A percentile compares a stretch with the other conserved stretches of the same genome.
phyloP scores from a whole-genome alignment of 257 asterid species.

The Solanum etuberosum region DNA sequence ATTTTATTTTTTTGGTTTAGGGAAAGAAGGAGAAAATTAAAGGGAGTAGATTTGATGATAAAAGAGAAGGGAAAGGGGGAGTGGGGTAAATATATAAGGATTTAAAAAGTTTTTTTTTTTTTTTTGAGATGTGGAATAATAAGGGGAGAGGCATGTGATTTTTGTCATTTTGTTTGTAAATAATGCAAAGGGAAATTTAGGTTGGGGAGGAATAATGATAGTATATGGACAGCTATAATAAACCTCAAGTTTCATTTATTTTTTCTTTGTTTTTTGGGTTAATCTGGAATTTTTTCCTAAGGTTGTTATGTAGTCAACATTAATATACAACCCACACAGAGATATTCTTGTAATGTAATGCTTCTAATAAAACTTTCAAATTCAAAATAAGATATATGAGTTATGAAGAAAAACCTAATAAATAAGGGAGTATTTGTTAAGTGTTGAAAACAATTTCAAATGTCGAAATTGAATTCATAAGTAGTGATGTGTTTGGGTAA shows the following conservation, averaged over 20 bases:
- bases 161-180: background rate
- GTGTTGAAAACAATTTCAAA: background rate
- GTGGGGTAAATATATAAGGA: background rate
- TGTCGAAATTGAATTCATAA: too few relatives aligned
- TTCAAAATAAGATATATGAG: background rate
- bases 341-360: background rate
- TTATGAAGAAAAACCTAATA: background rate
- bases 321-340: background rate
- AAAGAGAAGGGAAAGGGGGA: background rate
- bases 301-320: background rate
- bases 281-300: background rate
- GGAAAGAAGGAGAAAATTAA: background rate
- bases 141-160: background rate
- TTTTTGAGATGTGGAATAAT: background rate
- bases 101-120: background rate
- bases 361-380: background rate
- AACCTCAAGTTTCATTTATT: too few relatives aligned
- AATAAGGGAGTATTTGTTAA: background rate
- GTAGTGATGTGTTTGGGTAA: too few relatives aligned
- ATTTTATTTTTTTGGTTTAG: background rate
- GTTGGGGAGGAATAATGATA: background rate
- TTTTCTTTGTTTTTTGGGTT: background rate
- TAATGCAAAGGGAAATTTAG: background rate
- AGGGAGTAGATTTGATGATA: background rate
- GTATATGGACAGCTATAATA: background rate